Base-by-base conservation (phyloP, 768 basidiomycete genomes). In the Podaxis sp. region DNA sequence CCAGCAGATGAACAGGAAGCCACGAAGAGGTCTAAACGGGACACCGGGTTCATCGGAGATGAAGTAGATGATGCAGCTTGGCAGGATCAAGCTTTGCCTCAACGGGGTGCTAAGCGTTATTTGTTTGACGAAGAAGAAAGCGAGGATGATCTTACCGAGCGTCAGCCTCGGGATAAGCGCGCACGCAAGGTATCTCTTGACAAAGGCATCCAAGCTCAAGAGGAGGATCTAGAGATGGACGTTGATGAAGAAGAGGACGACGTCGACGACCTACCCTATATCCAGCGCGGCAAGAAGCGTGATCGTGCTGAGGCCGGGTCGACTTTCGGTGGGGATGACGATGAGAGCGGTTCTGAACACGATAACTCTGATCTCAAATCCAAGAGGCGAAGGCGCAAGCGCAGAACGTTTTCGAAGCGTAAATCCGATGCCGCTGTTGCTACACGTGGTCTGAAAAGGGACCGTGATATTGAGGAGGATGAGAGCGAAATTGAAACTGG, bases 221-320 rank as follows among this genome's bases (percentile, higher is more conserved):
- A 74, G 54, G 75, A 72, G 37, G 78, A 80, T 37, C 83, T 83
- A 82, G 80, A 81, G 33, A 74, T 80, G 46, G 82, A 83, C 38
- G 52, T 63, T 56, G 75, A 77, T 24, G 71, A 80, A 46, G 80
- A 80, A 64, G 76, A 79, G 22, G 78, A 75, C 54, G 76, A 78
- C 50, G 66, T 78, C 20, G 69, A 72, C 24, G 80, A 79, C 56
- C 71, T 80, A 54, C 72, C 68, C 59, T 73, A 74, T 52, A 68
- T 74, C 61, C 67, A 72, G 20, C 77, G 86, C 64, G 89, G 90
- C 50, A 89, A 83, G 79, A 93, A 93, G 76, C 86, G 91, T 65
- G 89, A 89, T 73, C 87, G 88, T 44, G 81, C 83, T 6, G 89
- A 90, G 69, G 88, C 88, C 60, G 90, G 83, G 6, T 89, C 89